Evolutionary conservation across 768 basidiomycete genomes (phyloP), one percentile per base, ranked within the genome.

Genomic region (Mycena epipterygia): DNA sequence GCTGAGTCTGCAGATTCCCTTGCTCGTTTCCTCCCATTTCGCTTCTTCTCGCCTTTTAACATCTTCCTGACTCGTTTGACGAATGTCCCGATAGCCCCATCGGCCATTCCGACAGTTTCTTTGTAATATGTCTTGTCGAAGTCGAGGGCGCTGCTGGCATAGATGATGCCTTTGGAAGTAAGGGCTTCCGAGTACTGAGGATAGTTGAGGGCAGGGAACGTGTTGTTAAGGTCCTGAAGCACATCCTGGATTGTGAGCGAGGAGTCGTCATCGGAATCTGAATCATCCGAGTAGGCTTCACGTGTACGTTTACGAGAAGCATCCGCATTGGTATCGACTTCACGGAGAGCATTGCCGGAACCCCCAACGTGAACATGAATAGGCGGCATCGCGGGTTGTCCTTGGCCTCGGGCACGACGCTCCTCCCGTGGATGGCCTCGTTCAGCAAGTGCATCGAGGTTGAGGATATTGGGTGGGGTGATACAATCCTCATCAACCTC

Each of bases 21-120:
- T 2, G 61, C 48, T 2, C 61, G 46, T 35, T 63, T 63, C 49
- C 52, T 63, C 33, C 61, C 61, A 7, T 63, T 63, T 2, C 33
- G 3, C 19, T 63, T 63, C 49, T 60, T 60, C 5, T 13, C n/a
- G 11, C 17, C 42, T 16, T 23, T 44, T 2, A 60, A 41, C 59
- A 60, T 60, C 44, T 60, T 60, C 14, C 23, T n/a, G 16, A 21
- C n/a, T 9, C n/a, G 2, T 23, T 48, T 60, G 42, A 60, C 25
- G 19, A 60, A 60, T 3, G 29, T 17, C 27, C 21, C 44, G 30
- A 60, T 60, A 23, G 59, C 59, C 11, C 59, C 59, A 48, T 60
- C 59, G 19, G 32, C 59, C 59, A 60, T 60, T 11, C 59, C 42
- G 32, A 60, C 44, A 7, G 19, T 21, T 14, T 44, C 42, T 42